A percentile compares a stretch with the other conserved stretches of the same genome.
phyloP scores from a whole-genome alignment of 2,329 filamentous ascomycete species.

The Cladosporium halotolerans region DNA sequence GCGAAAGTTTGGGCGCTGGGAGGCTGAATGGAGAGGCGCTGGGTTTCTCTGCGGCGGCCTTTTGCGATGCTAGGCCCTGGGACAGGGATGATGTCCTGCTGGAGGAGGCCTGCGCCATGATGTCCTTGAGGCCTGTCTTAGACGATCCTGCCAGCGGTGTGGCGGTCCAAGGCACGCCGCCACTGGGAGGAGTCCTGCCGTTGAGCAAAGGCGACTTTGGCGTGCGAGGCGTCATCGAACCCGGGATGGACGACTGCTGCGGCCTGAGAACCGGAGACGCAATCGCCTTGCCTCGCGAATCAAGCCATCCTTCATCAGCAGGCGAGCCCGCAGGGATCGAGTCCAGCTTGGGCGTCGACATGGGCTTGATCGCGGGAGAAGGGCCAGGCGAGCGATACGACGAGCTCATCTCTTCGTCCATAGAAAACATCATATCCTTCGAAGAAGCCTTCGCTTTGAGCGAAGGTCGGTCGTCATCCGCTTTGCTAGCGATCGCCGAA shows the following conservation, averaged over 20 bases:
- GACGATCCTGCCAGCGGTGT: conserved; percentile 47
- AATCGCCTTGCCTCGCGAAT: conserved; percentile 34
- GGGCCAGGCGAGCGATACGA: conserved; percentile 18
- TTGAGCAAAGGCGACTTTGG: conserved; percentile 27
- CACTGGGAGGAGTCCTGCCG: conserved; percentile 20
- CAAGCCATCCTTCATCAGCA: conserved; percentile 34
- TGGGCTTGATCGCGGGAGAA: conserved; percentile 24
- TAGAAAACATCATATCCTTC: conserved; percentile 81
- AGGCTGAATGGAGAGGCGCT: conserved; percentile 23
- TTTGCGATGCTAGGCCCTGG: conserved; percentile 28
- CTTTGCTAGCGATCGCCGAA: conserved; percentile 32
- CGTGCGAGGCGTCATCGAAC: conserved; percentile 23
- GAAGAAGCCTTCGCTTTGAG: conserved; percentile 63
- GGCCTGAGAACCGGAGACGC: conserved; percentile 12
- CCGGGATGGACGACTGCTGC: conserved; percentile 21
- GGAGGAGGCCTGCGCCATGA: conserved; percentile 59
- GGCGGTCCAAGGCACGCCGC: conserved; percentile 47
- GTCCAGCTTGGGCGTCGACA: conserved; percentile 22
- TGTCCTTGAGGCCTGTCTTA: conserved; percentile 69
- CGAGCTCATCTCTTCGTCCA: conserved; percentile 68
- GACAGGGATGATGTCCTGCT: conserved; percentile 39
- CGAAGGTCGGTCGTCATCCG: conserved; percentile 54
- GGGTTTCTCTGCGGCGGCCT: conserved; percentile 25
- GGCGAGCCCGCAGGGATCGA: conserved; percentile 20
- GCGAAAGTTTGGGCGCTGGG: conserved; percentile 63